phyloP scores from a whole-genome alignment of 1,284 basidiomycete genomes.

The Ustilago cynodontis region DNA sequence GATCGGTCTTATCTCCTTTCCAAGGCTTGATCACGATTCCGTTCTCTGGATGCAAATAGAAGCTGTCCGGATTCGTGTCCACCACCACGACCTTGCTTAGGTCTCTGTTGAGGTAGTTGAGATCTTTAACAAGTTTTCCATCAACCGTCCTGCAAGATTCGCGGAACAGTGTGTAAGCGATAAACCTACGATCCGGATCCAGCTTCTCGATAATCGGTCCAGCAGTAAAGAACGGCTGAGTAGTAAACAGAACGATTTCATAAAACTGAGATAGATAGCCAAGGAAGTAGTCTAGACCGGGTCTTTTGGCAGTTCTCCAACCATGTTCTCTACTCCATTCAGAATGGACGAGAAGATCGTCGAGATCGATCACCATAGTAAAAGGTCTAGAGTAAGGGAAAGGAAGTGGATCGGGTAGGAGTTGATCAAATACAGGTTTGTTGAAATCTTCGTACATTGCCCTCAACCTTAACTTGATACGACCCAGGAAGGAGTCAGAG shows the following conservation, averaged over 20 bases:
- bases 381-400: constrained; percentile 88
- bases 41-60: constrained; percentile 87
- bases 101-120: constrained; percentile 92
- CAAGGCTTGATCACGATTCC: constrained; percentile 86
- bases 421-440: constrained; percentile 84
- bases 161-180: constrained; percentile 89
- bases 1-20: constrained; percentile 82
- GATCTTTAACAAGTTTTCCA: constrained; percentile 76
- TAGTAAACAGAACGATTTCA: constrained; percentile 95
- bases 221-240: constrained; percentile 89
- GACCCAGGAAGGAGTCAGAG: constrained; percentile 54
- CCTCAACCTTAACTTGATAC: constrained; percentile 54
- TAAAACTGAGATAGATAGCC: constrained; percentile 97
- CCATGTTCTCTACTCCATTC: constrained; percentile 77
- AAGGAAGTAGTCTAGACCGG: constrained; percentile 97
- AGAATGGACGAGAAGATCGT: constrained; percentile 90
- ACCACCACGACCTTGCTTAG: constrained; percentile 89
- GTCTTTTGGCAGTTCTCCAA: constrained; percentile 76
- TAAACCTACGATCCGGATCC: constrained; percentile 90
- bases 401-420: constrained; percentile 88
- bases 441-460: constrained; percentile 60
- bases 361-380: constrained; percentile 90
- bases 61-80: constrained; percentile 85
- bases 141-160: constrained; percentile 73
- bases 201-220: constrained; percentile 91